phyloP scores from a whole-genome alignment of 805 yeast species.

The Candida coleopterorum region DNA sequence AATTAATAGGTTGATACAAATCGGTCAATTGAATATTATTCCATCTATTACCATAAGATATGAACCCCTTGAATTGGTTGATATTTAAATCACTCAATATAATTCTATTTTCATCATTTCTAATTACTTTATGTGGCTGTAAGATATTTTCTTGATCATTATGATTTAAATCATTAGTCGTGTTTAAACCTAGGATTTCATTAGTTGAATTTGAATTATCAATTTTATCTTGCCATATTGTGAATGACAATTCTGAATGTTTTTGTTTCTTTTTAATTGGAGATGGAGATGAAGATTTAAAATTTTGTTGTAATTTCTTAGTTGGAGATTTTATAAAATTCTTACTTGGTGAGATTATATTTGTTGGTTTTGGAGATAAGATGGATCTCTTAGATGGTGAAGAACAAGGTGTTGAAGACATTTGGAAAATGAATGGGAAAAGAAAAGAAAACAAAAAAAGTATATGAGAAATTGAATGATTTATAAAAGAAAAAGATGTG shows the following conservation, averaged over 20 bases:
- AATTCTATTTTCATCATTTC: constrained; percentile 12
- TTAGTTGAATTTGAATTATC: background rate
- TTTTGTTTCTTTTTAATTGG: constrained; percentile 1
- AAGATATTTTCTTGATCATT: constrained; percentile 40
- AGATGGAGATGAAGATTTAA: background rate
- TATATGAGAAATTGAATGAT: background rate
- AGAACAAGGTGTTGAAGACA: constrained; percentile 1
- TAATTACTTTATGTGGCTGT: constrained; percentile 24
- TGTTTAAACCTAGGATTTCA: constrained; percentile 6
- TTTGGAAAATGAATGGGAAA: background rate
- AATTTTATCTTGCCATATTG: constrained; percentile 12
- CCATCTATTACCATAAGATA: constrained; percentile 8
- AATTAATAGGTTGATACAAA: constrained; percentile 27
- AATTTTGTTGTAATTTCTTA: constrained; percentile 1
- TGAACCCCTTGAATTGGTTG: constrained; percentile 26
- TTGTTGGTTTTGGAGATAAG: constrained; percentile 12
- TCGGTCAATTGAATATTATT: constrained; percentile 21
- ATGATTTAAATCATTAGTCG: constrained; percentile 20
- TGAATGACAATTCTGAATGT: constrained; percentile 4
- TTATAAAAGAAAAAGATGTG: background rate
- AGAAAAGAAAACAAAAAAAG: no score
- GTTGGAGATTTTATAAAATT: constrained; percentile 5
- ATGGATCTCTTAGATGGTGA: constrained; percentile 10
- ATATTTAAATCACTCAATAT: constrained; percentile 27
- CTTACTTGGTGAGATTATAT: constrained; percentile 10